A percentile compares a stretch with the other conserved stretches of the same genome.
phyloP scores from a whole-genome alignment of 2,329 filamentous ascomycete species.

The Venturia carpophila region DNA sequence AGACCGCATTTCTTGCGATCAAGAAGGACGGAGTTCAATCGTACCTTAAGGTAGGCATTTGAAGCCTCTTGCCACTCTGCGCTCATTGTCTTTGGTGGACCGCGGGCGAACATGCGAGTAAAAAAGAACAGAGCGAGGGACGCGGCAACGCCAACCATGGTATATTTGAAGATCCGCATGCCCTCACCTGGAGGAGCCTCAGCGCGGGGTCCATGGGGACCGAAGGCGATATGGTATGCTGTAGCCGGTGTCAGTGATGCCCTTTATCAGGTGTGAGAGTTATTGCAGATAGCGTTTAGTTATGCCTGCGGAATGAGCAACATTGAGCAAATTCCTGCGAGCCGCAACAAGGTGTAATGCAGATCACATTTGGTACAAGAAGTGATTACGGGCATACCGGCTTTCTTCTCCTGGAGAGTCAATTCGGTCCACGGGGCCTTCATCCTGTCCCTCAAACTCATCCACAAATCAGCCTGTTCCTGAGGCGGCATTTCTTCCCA shows the following conservation, averaged over 20 bases:
- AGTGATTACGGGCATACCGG: conserved; percentile 61
- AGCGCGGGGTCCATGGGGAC: conserved; percentile 87
- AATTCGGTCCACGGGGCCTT: conserved; percentile 95
- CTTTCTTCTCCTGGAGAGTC: conserved; percentile 97
- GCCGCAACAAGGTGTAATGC: conserved; percentile 10
- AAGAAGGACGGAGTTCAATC: conserved; percentile 27
- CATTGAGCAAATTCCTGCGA: conserved; percentile 15
- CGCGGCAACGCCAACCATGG: conserved; percentile 54
- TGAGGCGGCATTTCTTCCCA: conserved; percentile 97
- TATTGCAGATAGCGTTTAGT: conserved; percentile 11
- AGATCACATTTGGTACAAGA: conserved; percentile 4
- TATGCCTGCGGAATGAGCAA: conserved; percentile 18
- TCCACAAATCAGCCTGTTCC: conserved; percentile 99
- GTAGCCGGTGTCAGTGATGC: conserved; percentile 26
- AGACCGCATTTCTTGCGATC: neutral
- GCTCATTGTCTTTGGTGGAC: conserved; percentile 78
- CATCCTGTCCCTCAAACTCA: conserved; percentile 96
- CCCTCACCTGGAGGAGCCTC: conserved; percentile 74
- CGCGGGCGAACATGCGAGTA: conserved; percentile 64
- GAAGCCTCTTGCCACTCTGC: conserved; percentile 94
- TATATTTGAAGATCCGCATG: conserved; percentile 69
- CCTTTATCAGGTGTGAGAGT: conserved; percentile 22
- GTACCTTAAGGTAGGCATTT: conserved; percentile 89
- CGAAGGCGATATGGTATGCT: conserved; percentile 99
- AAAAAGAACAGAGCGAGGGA: conserved; percentile 63